Evolutionary conservation across 1,284 basidiomycete species (phyloP), one percentile per base, ranked within the genome.

Genomic region (Meripilus lineatus): DNA sequence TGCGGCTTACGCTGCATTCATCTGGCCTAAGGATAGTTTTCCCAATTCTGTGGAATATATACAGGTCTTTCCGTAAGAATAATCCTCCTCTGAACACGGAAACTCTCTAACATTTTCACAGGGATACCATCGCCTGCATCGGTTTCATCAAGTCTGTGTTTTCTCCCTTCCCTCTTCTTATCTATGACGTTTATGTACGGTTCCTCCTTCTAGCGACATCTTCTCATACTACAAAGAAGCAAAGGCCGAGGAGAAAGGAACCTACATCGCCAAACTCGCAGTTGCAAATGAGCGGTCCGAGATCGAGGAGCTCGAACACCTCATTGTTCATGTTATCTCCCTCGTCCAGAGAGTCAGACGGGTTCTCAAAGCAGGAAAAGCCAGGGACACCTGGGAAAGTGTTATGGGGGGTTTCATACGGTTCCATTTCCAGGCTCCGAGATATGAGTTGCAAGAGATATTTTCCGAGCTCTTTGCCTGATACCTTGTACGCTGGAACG

Each of bases 321-420:
- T 64, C 13, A 30, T 51, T 10, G 32, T 47, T 11, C 61, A 63
- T 42, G 57, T 60, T 18, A 55, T 52, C 2, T 53, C 48, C 5
- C 36, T 45, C 4, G 22, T 35, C 3, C 38, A 46, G 1, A 25
- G 48, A 5, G 45, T 50, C 11, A 44, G 49, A 4, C 15, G 13
- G 4, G 40, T 52, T 4, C 44, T 55, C 3, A 43, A 41, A 1
- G 40, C 44, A 11, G 43, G 42, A 2, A 43, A 40, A 23, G 50
- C 45, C 30, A 47, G 46, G 30, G 46, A 50, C 11, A 46, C 46
- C 8, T 54, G 47, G 48, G 53, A 56, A 30, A 40, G 30, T 22
- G 54, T 54, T 36, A 34, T 42, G 26, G 25, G 8, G 13, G 52
- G 50, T 8, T 54, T 48, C 24, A 40, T 44, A 8, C 39, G 34